Evolutionary conservation across 345 rosid species (phyloP).

Genomic region (Ailanthus altissimus): DNA sequence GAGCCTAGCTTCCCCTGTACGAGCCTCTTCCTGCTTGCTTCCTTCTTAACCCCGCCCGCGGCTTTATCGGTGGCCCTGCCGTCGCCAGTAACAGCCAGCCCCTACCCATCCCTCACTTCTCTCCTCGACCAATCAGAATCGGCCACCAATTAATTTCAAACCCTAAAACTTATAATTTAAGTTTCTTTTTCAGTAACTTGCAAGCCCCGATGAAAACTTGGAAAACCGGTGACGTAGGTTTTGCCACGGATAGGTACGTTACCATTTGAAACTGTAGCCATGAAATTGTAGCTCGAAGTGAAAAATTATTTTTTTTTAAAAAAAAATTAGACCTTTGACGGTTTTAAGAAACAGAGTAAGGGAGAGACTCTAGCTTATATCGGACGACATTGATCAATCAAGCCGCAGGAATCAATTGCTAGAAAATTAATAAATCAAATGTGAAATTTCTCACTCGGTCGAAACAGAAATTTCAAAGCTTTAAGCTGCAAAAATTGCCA

Average conservation of each 20-base stretch:
- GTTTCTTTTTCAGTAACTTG: background rate
- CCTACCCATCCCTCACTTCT: slow-evolving; percentile 78
- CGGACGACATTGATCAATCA: slow-evolving; percentile 74
- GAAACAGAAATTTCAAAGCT: slow-evolving; percentile 17
- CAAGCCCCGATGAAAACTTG: slow-evolving; percentile 18
- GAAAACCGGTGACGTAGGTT: slow-evolving; percentile 15
- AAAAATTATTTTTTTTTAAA: too few species aligned
- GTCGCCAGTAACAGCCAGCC: slow-evolving; percentile 72
- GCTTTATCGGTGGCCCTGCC: slow-evolving; percentile 84
- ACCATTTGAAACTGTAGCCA: slow-evolving; percentile 24
- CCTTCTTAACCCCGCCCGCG: slow-evolving; percentile 80
- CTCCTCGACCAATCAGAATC: slow-evolving; percentile 23
- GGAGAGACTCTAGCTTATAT: slow-evolving; percentile 59
- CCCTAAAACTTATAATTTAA: background rate
- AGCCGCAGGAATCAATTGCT: background rate
- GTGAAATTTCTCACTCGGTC: background rate
- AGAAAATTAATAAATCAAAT: background rate
- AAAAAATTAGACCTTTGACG: background rate
- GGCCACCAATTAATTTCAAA: slow-evolving; percentile 2
- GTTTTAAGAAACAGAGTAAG: background rate
- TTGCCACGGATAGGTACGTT: slow-evolving; percentile 19
- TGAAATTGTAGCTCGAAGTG: slow-evolving; percentile 5
- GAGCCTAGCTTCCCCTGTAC: slow-evolving; percentile 82
- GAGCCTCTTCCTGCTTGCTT: slow-evolving; percentile 98
- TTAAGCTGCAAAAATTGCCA: slow-evolving; percentile 17